These are phyloP conservation scores for Trichoderma asperelloides DNA, from an alignment of 495 filamentous ascomycete genomes.

Conservation along the genomic window DNA sequence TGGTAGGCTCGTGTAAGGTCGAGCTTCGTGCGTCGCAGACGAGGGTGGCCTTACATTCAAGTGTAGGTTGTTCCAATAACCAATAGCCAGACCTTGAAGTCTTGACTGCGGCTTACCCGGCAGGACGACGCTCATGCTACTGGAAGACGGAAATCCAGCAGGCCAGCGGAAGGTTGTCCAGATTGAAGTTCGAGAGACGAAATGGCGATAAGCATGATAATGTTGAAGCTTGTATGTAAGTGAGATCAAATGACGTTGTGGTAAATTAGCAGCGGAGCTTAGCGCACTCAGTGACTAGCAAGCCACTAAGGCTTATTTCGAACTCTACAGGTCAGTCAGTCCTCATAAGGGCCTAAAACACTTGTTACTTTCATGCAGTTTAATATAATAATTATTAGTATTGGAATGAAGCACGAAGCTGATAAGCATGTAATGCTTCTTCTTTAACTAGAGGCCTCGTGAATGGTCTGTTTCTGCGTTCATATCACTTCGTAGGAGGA, in stretches of 20 bases:
- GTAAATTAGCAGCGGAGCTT: neutral
- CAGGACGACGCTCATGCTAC: constrained; percentile 66
- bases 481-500: too few species aligned
- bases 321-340: too few species aligned
- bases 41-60: constrained; percentile 56
- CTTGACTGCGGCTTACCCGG: constrained; percentile 84
- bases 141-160: constrained; percentile 2
- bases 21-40: neutral
- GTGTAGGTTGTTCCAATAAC: constrained; percentile 70
- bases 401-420: too few species aligned
- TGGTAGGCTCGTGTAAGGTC: neutral
- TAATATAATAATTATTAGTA: too few species aligned
- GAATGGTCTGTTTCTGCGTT: too few species aligned
- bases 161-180: neutral
- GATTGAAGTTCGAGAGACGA: neutral
- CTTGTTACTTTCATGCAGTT: too few species aligned
- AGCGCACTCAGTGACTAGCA: neutral
- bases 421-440: too few species aligned
- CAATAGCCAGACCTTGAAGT: constrained; percentile 82
- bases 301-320: too few species aligned
- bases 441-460: too few species aligned
- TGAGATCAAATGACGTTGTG: neutral
- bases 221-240: neutral
- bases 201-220: neutral
- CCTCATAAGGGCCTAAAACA: too few species aligned